phyloP scores from a whole-genome alignment of 129 eudicot species.

The Pittosporum tobira region DNA sequence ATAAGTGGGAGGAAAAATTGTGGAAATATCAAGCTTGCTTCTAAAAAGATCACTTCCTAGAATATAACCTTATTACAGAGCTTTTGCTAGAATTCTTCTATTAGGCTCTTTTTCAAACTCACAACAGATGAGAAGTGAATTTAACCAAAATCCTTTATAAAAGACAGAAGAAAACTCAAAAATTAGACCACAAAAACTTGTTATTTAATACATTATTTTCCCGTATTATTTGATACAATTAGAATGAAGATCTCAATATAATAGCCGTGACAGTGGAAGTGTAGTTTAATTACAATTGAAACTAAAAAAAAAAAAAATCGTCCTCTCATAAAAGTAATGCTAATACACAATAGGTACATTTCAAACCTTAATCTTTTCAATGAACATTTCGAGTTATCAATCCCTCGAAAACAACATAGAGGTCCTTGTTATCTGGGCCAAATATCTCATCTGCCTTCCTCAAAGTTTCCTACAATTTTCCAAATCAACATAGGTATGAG shows the following conservation, averaged over 20 bases:
- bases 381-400: constrained; percentile 67
- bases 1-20: too few species aligned
- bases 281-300: constrained; percentile 5
- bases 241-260: not conserved
- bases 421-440: constrained; percentile 87
- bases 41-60: too few species aligned
- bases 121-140: not conserved
- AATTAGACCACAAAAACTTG: not conserved
- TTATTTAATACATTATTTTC: too few species aligned
- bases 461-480: constrained; percentile 54
- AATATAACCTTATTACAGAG: too few species aligned
- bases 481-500: constrained; percentile 4
- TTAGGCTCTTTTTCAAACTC: too few species aligned
- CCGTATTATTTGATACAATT: not conserved
- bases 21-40: too few species aligned
- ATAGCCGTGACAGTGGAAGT: not conserved
- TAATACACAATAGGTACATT: not conserved
- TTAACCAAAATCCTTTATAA: too few species aligned
- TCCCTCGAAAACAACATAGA: constrained; percentile 72
- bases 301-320: constrained; percentile 7
- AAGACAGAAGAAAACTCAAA: not conserved
- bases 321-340: not conserved
- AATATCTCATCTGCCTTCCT: constrained; percentile 86
- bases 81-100: too few species aligned
- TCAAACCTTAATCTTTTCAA: constrained; percentile 19